Conservation (phyloP, 371 early-diverging fungal species). For the Globomyces sp. region DNA sequence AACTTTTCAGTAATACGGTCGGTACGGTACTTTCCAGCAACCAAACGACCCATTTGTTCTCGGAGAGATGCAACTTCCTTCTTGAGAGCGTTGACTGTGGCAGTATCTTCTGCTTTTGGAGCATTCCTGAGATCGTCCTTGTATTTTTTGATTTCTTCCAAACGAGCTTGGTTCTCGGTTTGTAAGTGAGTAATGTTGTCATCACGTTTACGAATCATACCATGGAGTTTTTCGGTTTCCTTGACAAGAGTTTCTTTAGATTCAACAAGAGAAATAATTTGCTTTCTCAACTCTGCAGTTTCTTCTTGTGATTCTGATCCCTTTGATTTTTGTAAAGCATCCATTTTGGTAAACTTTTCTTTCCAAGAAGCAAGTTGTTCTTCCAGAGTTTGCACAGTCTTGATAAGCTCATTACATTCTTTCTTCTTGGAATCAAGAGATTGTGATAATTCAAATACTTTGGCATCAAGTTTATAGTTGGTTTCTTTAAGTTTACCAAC, state of each 20-base stretch:
- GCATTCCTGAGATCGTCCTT: slow-evolving; percentile 36
- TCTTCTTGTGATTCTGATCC: slow-evolving; percentile 33
- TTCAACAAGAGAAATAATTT: slow-evolving; percentile 55
- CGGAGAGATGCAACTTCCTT: slow-evolving; percentile 69
- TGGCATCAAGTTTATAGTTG: slow-evolving; percentile 90
- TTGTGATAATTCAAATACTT: slow-evolving; percentile 93
- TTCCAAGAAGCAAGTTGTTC: slow-evolving; percentile 63
- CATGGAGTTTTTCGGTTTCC: slow-evolving; percentile 47
- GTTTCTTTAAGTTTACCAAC: slow-evolving; percentile 89
- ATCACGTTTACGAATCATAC: slow-evolving; percentile 65
- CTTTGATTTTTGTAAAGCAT: slow-evolving; percentile 19
- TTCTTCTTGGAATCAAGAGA: slow-evolving; percentile 66
- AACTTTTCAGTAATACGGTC: slow-evolving; percentile 46
- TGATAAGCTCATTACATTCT: slow-evolving; percentile 62
- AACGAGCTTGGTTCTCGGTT: slow-evolving; percentile 57
- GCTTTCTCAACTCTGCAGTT: slow-evolving; percentile 54
- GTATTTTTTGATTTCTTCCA: slow-evolving; percentile 50
- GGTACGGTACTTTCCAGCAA: slow-evolving; percentile 41
- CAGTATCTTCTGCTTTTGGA: slow-evolving; percentile 41
- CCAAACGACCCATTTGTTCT: slow-evolving; percentile 45
- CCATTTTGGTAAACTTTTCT: slow-evolving; percentile 63
- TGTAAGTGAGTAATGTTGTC: slow-evolving; percentile 63
- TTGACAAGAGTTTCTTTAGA: slow-evolving; percentile 47
- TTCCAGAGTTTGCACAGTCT: slow-evolving; percentile 62
- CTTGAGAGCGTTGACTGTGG: slow-evolving; percentile 31